Evolutionary conservation across 2,329 filamentous ascomycete species (phyloP).

Genomic region (Berkeleyomyces rouxiae): DNA sequence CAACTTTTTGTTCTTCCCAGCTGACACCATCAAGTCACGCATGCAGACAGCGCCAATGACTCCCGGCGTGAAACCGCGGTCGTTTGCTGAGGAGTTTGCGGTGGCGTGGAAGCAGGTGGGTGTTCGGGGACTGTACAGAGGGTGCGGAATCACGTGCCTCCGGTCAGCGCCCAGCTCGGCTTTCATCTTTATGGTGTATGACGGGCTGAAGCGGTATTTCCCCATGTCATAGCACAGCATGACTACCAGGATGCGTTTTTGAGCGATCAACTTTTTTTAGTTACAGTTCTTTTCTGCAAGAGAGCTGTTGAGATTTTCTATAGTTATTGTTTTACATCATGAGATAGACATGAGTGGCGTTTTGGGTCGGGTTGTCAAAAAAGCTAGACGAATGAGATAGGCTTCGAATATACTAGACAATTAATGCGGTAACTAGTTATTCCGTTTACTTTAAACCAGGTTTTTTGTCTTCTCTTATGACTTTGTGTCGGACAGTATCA

Average conservation of each 20-base stretch:
- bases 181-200: constrained; percentile 92
- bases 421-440: too few species aligned
- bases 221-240: constrained; percentile 25
- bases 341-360: too few species aligned
- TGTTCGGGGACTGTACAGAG: constrained; percentile 71
- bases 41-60: constrained; percentile 79
- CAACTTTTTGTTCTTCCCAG: constrained; percentile 94
- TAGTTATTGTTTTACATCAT: too few species aligned
- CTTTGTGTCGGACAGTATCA: background rate
- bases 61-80: constrained; percentile 35
- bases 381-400: too few species aligned
- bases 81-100: constrained; percentile 56
- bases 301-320: too few species aligned
- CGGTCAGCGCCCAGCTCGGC: constrained; percentile 89
- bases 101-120: constrained; percentile 72
- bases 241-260: background rate
- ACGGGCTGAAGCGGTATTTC: constrained; percentile 60
- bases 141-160: constrained; percentile 82
- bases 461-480: background rate
- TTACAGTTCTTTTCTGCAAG: background rate
- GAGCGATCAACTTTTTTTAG: background rate
- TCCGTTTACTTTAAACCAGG: too few species aligned
- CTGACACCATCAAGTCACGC: constrained; percentile 90
- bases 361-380: too few species aligned
- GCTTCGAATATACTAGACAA: too few species aligned